Evolutionary conservation across 768 basidiomycete genomes (phyloP).

Genomic region (Termitomyces sp.): DNA sequence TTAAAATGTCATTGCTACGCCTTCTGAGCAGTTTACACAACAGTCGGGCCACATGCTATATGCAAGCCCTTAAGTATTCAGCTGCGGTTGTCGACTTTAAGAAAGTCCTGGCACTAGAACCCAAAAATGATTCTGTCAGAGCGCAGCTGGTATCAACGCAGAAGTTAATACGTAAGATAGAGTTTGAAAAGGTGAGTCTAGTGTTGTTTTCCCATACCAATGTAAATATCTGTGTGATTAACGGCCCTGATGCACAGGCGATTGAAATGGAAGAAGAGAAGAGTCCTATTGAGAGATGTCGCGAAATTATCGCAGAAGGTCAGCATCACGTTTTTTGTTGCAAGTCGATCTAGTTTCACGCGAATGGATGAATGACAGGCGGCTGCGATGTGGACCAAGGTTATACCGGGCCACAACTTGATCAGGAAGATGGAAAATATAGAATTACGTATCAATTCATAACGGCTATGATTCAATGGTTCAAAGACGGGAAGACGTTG

Average conservation of each 20-base stretch:
- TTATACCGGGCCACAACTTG: slow-evolving; percentile 74
- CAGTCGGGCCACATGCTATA: slow-evolving; percentile 85
- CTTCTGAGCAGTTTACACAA: background rate
- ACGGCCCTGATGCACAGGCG: slow-evolving; percentile 42
- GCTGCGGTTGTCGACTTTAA: slow-evolving; percentile 85
- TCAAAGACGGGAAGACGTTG: slow-evolving; percentile 91
- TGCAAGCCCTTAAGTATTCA: slow-evolving; percentile 87
- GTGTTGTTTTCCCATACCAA: background rate
- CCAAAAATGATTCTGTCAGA: slow-evolving; percentile 76
- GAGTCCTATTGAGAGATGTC: slow-evolving; percentile 66
- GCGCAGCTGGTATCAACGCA: slow-evolving; percentile 83
- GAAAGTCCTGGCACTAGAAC: slow-evolving; percentile 78
- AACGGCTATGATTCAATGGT: slow-evolving; percentile 82
- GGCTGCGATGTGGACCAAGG: slow-evolving; percentile 71
- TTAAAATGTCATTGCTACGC: background rate
- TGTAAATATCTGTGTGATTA: background rate
- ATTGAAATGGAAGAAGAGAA: slow-evolving; percentile 93
- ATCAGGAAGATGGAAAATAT: slow-evolving; percentile 59
- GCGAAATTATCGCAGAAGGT: slow-evolving; percentile 79
- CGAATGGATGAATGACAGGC: slow-evolving; percentile 34
- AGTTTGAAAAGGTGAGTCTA: slow-evolving; percentile 80
- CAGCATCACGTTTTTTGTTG: slow-evolving; percentile 8
- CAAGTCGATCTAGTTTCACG: background rate
- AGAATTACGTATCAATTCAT: slow-evolving; percentile 76
- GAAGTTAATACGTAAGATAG: slow-evolving; percentile 84